Percentiles rank a stretch among this genome's conserved stretches.
Conservation (phyloP, 352 stramenopile genomes). For the Phytopythium aichiense region DNA sequence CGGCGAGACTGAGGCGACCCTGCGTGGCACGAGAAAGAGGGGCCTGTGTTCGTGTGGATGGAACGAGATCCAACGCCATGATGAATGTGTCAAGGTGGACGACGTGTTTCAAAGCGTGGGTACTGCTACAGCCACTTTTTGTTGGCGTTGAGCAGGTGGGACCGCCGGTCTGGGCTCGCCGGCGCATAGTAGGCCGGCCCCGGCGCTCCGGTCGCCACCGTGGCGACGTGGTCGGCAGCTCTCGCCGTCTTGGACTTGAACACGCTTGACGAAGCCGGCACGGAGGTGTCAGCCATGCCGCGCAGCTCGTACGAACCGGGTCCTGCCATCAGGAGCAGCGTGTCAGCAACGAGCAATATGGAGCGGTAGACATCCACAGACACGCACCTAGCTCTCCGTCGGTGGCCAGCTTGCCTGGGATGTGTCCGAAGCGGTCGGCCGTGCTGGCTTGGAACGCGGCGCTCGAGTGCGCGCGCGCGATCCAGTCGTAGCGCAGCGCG, state of each 20-base stretch:
- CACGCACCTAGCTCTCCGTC: conserved; percentile 49
- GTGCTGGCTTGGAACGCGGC: conserved; percentile 54
- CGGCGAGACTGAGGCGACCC: conserved; percentile 17
- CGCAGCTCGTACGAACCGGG: conserved; percentile 51
- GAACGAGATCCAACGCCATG: neutral
- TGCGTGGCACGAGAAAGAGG: neutral
- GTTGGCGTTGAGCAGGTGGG: conserved; percentile 70
- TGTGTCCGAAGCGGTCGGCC: conserved; percentile 51
- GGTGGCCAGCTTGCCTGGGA: conserved; percentile 25
- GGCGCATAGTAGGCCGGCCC: conserved; percentile 70
- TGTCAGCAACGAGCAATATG: neutral
- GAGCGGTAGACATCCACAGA: neutral
- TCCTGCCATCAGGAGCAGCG: conserved; percentile 18
- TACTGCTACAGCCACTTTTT: conserved; percentile 71
- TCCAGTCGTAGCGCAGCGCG: conserved; percentile 61
- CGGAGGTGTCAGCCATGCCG: conserved; percentile 18
- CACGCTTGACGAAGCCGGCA: conserved; percentile 21
- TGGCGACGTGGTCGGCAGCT: conserved; percentile 3
- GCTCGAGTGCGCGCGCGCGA: conserved; percentile 53
- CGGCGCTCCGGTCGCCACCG: conserved; percentile 17
- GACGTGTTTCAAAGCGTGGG: neutral
- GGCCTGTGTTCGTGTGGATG: neutral
- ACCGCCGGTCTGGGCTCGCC: conserved; percentile 44
- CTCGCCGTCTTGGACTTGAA: conserved; percentile 43
- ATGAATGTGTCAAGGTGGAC: neutral